Percentiles rank a stretch among this genome's conserved stretches.
phyloP scores from a whole-genome alignment of 495 filamentous ascomycete species.

The Daldinia childiae region DNA sequence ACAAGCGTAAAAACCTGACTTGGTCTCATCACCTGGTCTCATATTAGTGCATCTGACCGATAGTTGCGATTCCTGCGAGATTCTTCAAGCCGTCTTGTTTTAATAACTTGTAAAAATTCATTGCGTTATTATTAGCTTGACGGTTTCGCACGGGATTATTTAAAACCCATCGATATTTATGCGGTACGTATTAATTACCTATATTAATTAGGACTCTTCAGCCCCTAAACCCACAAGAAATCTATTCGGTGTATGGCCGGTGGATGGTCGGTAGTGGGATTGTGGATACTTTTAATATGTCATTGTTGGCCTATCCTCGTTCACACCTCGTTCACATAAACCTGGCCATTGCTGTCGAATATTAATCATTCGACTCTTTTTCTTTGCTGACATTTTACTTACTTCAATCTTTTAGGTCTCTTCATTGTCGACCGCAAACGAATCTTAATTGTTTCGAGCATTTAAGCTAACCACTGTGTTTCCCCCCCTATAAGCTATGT shows the following conservation, averaged over 20 bases:
- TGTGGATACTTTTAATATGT: conserved; percentile 16
- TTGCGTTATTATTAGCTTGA: conserved; percentile 12
- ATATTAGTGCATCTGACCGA: conserved; percentile 38
- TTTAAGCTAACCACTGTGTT: conserved; percentile 39
- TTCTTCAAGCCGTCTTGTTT: conserved; percentile 16
- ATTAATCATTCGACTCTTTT: background rate
- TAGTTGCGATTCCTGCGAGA: conserved; percentile 27
- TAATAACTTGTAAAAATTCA: conserved; percentile 3
- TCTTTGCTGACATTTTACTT: conserved; percentile 16
- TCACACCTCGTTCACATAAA: background rate
- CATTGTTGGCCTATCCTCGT: background rate
- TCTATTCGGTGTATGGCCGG: background rate
- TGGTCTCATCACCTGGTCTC: conserved; percentile 22
- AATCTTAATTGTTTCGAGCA: conserved; percentile 33
- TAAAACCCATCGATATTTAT: conserved; percentile 32
- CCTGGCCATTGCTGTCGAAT: background rate
- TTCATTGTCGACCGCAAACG: conserved; percentile 24
- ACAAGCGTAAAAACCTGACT: conserved; percentile 36
- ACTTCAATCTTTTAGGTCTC: conserved; percentile 26
- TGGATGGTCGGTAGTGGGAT: background rate
- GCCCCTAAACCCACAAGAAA: background rate
- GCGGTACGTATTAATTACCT: conserved; percentile 34
- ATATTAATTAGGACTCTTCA: conserved; percentile 10
- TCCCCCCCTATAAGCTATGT: conserved; percentile 46
- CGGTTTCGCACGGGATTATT: conserved; percentile 11